Evolutionary conservation across 2,329 filamentous ascomycete genomes (phyloP), one percentile per base, ranked within the genome.

Genomic region (Aspergillus awamori): DNA sequence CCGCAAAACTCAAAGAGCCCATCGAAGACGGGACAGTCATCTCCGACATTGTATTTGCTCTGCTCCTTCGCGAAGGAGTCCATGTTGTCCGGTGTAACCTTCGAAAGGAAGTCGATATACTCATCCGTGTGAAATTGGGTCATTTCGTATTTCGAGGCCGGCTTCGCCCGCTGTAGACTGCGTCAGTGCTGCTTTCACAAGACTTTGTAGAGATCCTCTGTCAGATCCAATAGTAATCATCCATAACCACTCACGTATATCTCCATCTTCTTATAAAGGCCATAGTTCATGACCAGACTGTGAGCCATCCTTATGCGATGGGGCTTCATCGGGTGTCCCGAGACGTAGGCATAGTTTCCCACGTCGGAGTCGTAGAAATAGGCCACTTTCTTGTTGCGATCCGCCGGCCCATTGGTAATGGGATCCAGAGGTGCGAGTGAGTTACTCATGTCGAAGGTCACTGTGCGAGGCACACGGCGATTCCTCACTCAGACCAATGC

Each of bases 301-400:
- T 85, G 83, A 51, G 83, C 86, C 83, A 90, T 87, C 67, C 88
- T 82, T 77, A 90, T 89, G 65, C 87, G 81, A 72, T 86, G 85
- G 39, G 86, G 86, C 76, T 88, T 88, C 86, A 89, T 89, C 36
- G 87, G 86, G 77, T 87, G 86, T n/a, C 84, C 85, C 11, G 86
- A 83, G 60, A 96, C 92, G 74, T 98, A 98, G 75, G 94, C 93
- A 82, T 97, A 98, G 79, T 98, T 98, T 67, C 94, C 94, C 74
- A 98, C 95, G 80, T 98, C 94, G 3, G 92, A 96, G 75, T 98
- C 94, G 84, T 98, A 98, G 79, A 98, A 98, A 81, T 98, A 98
- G 59, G 94, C 94, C 61, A 98, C 92, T 74, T 94, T 92, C 80
- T 95, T 96, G 75, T 85, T 84, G 68, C 82, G 74, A 65, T 78